These are phyloP conservation scores for Chytridiales sp. DNA, from an alignment of 371 early-diverging fungal species.

Conservation along the genomic window DNA sequence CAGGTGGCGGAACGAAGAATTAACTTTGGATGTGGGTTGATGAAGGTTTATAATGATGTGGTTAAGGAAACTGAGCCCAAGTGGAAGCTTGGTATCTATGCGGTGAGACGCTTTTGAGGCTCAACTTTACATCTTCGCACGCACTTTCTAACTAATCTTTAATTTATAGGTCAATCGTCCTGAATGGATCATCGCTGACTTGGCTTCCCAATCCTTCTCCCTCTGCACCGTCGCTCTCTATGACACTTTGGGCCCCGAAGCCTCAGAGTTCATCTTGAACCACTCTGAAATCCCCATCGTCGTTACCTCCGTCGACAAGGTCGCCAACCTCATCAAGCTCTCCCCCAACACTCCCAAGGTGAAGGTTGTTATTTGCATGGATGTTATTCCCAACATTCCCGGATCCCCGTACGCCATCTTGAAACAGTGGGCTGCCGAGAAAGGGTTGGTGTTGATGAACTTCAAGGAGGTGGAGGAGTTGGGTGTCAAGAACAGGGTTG, in stretches of 20 bases:
- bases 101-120: slow-evolving; percentile 18
- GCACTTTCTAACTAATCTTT: slow-evolving; percentile 36
- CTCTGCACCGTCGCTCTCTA: slow-evolving; percentile 51
- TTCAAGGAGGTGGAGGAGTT: slow-evolving; percentile 61
- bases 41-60: slow-evolving; percentile 19
- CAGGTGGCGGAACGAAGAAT: slow-evolving; percentile 47
- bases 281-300: slow-evolving; percentile 51
- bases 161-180: slow-evolving; percentile 64
- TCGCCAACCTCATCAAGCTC: slow-evolving; percentile 42
- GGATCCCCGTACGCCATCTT: slow-evolving; percentile 12
- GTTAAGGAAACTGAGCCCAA: slow-evolving; percentile 8
- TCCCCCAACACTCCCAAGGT: slow-evolving; percentile 48
- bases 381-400: slow-evolving; percentile 43
- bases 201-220: slow-evolving; percentile 5
- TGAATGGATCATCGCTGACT: slow-evolving; percentile 42
- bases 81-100: slow-evolving; percentile 53
- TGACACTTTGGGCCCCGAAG: slow-evolving; percentile 57
- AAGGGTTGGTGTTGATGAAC: slow-evolving; percentile 39
- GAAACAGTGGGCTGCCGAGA: slow-evolving; percentile 6
- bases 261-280: slow-evolving; percentile 48
- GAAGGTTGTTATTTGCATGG: slow-evolving; percentile 61
- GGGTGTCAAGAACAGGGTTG: slow-evolving; percentile 37
- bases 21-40: slow-evolving; percentile 51
- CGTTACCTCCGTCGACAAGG: slow-evolving; percentile 47
- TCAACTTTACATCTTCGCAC: neutral